Conservation (phyloP, 1,284 basidiomycete genomes). For the Athelia psychrophila region DNA sequence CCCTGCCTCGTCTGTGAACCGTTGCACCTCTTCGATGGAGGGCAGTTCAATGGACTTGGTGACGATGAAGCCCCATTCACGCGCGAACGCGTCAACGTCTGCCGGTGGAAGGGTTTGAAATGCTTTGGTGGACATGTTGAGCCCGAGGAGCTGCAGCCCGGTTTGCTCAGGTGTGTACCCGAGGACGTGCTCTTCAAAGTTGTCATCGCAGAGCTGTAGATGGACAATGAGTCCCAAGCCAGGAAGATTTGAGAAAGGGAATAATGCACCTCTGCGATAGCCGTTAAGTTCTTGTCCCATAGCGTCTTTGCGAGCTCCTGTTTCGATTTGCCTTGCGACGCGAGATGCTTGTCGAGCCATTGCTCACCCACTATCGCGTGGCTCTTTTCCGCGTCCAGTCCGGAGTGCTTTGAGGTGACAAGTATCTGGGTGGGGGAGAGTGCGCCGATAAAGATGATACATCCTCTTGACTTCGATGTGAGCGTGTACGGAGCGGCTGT, state of each 20-base stretch:
- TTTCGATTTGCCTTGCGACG: constrained; percentile 62
- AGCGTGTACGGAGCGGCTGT: constrained; percentile 84
- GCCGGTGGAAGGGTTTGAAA: constrained; percentile 76
- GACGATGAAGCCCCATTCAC: constrained; percentile 89
- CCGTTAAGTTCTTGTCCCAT: constrained; percentile 87
- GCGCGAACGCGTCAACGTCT: constrained; percentile 78
- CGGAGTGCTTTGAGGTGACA: constrained; percentile 88
- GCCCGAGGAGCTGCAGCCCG: constrained; percentile 92
- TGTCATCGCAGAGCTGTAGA: constrained; percentile 89
- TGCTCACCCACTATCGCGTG: constrained; percentile 80
- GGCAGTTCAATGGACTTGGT: constrained; percentile 65
- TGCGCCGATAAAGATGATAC: constrained; percentile 95
- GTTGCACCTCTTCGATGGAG: constrained; percentile 67
- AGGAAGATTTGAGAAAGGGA: not conserved
- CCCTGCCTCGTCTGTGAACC: constrained; percentile 71
- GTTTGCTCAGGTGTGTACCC: constrained; percentile 80
- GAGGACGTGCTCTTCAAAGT: constrained; percentile 97
- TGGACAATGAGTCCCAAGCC: not conserved
- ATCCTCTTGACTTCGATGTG: constrained; percentile 96
- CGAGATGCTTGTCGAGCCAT: constrained; percentile 83
- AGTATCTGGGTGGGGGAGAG: constrained; percentile 76
- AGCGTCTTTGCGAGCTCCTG: constrained; percentile 73
- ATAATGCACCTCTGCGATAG: constrained; percentile 78
- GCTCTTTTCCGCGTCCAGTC: constrained; percentile 35
- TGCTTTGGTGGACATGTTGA: constrained; percentile 72